Evolutionary conservation across 1,284 basidiomycete species (phyloP).

Genomic region (Peniophora sp.): DNA sequence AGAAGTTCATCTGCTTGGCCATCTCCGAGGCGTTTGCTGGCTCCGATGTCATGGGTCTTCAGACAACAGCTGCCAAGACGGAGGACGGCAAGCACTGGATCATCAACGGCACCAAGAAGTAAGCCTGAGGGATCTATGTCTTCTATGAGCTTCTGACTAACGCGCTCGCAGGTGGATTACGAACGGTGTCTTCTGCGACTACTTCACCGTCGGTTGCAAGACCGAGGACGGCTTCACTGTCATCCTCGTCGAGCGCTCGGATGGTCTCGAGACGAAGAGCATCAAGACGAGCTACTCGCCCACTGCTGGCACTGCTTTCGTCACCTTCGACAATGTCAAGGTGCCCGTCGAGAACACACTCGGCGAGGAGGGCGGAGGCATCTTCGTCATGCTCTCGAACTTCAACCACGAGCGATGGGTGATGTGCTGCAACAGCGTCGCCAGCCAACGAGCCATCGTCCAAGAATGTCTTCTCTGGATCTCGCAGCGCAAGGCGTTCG

Average conservation of each 20-base stretch:
- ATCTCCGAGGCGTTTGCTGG: conserved; percentile 72
- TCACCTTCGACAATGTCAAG: conserved; percentile 84
- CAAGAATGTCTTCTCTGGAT: conserved; percentile 73
- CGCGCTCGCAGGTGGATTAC: conserved; percentile 13
- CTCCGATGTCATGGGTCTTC: conserved; percentile 79
- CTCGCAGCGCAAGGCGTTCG: conserved; percentile 77
- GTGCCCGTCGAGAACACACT: conserved; percentile 84
- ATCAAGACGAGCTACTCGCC: conserved; percentile 83
- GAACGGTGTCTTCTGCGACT: conserved; percentile 9
- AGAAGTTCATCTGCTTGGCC: conserved; percentile 78
- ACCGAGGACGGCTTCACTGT: conserved; percentile 77
- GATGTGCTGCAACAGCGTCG: conserved; percentile 58
- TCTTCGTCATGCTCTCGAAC: conserved; percentile 29
- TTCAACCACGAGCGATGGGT: conserved; percentile 72
- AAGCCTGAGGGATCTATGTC: conserved; percentile 70
- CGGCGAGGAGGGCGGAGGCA: conserved; percentile 66
- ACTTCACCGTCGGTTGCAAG: conserved; percentile 59
- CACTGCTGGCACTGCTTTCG: conserved; percentile 76
- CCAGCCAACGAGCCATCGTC: conserved; percentile 46
- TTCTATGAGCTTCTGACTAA: conserved; percentile 20
- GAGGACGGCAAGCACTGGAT: conserved; percentile 83
- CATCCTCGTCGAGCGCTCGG: conserved; percentile 69
- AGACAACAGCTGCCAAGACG: conserved; percentile 76
- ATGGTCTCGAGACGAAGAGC: conserved; percentile 75
- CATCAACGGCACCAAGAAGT: conserved; percentile 77